phyloP scores from a whole-genome alignment of 768 basidiomycete genomes.

The Pleurotus sapidus region DNA sequence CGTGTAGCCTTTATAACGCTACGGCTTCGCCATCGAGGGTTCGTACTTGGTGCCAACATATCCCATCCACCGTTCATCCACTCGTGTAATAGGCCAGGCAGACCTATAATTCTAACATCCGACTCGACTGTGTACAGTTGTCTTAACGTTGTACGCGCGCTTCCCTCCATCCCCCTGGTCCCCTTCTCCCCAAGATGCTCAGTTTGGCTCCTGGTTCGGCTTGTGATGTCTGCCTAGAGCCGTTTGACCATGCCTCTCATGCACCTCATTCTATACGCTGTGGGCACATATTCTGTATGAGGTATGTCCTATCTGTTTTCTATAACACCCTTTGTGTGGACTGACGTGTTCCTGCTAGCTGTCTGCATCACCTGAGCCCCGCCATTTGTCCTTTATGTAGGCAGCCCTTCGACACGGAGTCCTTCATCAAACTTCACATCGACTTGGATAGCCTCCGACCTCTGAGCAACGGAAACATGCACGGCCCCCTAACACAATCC shows the following conservation, averaged over 20 bases:
- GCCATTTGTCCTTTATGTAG: slow-evolving; percentile 66
- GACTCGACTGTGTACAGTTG: slow-evolving; percentile 5
- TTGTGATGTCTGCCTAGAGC: slow-evolving; percentile 77
- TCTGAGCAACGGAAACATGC: slow-evolving; percentile 1
- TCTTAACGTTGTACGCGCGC: slow-evolving; percentile 16
- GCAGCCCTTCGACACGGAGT: slow-evolving; percentile 39
- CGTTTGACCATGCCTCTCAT: slow-evolving; percentile 48
- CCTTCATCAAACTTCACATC: slow-evolving; percentile 56
- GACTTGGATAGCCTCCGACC: slow-evolving; percentile 40
- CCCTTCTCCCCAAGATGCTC: slow-evolving; percentile 49
- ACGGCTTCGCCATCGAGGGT: slow-evolving; percentile 23
- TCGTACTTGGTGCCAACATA: slow-evolving; percentile 15
- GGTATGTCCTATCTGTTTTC: slow-evolving; percentile 23
- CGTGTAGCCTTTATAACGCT: slow-evolving; percentile 41
- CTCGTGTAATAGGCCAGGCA: slow-evolving; percentile 10
- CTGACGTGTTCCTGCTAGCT: slow-evolving; percentile 33
- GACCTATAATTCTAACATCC: neutral
- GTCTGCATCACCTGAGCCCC: slow-evolving; percentile 47
- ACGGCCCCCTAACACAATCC: slow-evolving; percentile 7
- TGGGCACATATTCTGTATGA: slow-evolving; percentile 68
- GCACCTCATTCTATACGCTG: slow-evolving; percentile 66
- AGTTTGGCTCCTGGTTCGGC: slow-evolving; percentile 59
- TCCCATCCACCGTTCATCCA: slow-evolving; percentile 15
- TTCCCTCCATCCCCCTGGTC: slow-evolving; percentile 23
- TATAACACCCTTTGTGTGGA: neutral